Percentiles rank a stretch among this genome's conserved stretches.
These are phyloP conservation scores for Ophiosphaerella korrae DNA, from an alignment of 2,329 filamentous ascomycete species.

Conservation along the genomic window DNA sequence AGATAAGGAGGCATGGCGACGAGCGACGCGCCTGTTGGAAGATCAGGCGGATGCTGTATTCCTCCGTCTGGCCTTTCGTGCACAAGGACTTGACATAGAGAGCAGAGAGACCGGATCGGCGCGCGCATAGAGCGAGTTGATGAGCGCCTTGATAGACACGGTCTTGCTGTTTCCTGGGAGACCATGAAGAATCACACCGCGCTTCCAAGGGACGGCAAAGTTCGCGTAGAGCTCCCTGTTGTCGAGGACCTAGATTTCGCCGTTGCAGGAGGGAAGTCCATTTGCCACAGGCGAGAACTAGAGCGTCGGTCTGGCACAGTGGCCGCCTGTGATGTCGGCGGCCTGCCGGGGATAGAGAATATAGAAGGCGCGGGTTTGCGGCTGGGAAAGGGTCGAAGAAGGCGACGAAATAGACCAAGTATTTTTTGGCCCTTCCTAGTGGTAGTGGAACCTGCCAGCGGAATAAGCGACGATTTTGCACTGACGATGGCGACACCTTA, in stretches of 20 bases:
- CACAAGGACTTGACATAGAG: too few species aligned
- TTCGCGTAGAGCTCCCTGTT: slow-evolving; percentile 47
- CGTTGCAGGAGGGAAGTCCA: slow-evolving; percentile 64
- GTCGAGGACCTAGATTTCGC: slow-evolving; percentile 70
- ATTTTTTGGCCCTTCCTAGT: too few species aligned
- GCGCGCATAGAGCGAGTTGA: slow-evolving; percentile 62
- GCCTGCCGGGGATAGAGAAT: too few species aligned
- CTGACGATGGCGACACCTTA: too few species aligned
- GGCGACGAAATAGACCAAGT: too few species aligned
- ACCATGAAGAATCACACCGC: slow-evolving; percentile 56
- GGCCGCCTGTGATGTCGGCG: slow-evolving; percentile 11
- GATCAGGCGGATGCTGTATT: slow-evolving; percentile 49
- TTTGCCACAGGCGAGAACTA: slow-evolving; percentile 60
- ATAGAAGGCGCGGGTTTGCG: too few species aligned
- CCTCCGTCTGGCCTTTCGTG: slow-evolving; percentile 58
- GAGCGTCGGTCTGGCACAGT: slow-evolving; percentile 48
- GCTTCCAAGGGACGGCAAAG: slow-evolving; percentile 55
- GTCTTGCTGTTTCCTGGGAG: slow-evolving; percentile 71
- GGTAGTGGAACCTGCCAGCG: too few species aligned
- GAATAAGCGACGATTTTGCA: too few species aligned
- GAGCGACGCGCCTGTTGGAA: slow-evolving; percentile 60
- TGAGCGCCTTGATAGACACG: slow-evolving; percentile 70
- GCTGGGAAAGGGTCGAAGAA: too few species aligned
- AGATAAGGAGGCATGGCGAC: slow-evolving; percentile 70
- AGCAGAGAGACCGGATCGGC: slow-evolving; percentile 59